phyloP scores from a whole-genome alignment of 2,329 filamentous ascomycete genomes.

The Paecilomyces dactylethromorphus region DNA sequence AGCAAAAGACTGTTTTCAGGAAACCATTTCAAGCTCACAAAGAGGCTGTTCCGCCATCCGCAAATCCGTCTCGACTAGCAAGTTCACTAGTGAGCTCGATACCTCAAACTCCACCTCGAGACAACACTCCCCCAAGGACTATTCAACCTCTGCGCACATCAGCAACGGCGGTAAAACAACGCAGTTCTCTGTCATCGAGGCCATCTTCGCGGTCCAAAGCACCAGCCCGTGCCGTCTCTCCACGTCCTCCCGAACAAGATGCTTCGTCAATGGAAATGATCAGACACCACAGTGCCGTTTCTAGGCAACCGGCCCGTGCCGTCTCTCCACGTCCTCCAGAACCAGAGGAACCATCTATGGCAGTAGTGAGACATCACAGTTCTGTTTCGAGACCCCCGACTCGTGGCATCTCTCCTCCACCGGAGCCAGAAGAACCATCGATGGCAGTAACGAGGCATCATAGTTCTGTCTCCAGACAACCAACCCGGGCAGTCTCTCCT shows the following conservation, averaged over 20 bases:
- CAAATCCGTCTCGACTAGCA: conserved; percentile 24
- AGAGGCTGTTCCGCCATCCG: conserved; percentile 36
- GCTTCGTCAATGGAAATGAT: not conserved
- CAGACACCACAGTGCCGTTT: conserved; percentile 3
- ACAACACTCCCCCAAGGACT: conserved; percentile 24
- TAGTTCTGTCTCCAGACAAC: conserved; percentile 16
- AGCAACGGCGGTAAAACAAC: conserved; percentile 28
- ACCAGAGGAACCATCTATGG: conserved; percentile 10
- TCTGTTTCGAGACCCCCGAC: conserved; percentile 15
- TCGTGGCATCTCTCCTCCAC: conserved; percentile 6
- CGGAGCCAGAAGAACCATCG: conserved; percentile 10
- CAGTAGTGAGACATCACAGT: conserved; percentile 3
- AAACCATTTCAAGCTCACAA: conserved; percentile 61
- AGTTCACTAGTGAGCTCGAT: conserved; percentile 31
- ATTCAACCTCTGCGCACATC: conserved; percentile 29
- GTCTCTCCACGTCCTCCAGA: not conserved
- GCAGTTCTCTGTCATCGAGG: conserved; percentile 25
- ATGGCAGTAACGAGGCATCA: conserved; percentile 2
- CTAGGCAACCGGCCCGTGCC: conserved; percentile 9
- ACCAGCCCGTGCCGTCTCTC: not conserved
- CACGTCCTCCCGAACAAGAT: not conserved
- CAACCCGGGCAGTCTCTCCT: conserved; percentile 19
- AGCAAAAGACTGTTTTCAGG: conserved; percentile 53
- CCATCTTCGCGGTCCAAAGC: conserved; percentile 11
- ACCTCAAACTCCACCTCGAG: conserved; percentile 29